Conservation (phyloP, 164 flowering plant species). For the Magnolia sinica region DNA sequence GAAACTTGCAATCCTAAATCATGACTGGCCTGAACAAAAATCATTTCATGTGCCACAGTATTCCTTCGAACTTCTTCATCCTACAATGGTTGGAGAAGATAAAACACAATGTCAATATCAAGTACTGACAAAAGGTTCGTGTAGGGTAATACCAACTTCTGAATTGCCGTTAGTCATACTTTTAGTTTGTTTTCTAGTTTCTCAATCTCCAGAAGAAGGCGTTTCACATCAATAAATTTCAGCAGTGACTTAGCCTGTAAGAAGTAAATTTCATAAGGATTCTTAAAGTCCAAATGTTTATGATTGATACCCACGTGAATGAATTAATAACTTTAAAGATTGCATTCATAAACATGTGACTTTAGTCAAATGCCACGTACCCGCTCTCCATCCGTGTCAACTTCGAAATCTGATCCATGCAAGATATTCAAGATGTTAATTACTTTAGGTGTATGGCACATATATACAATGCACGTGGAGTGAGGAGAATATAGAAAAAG, state of each 20-base stretch:
- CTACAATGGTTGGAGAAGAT: constrained; percentile 5
- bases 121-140: neutral
- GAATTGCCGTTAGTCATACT: constrained; percentile 15
- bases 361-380: constrained; percentile 37
- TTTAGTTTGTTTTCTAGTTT: constrained; percentile 23
- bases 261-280: neutral
- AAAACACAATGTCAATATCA: neutral
- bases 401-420: constrained; percentile 30
- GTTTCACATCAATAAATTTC: constrained; percentile 37
- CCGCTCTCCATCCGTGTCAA: constrained; percentile 38
- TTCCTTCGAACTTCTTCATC: constrained; percentile 21
- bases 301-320: neutral
- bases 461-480: too few species aligned
- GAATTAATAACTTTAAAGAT: neutral
- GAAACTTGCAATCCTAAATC: constrained; percentile 5
- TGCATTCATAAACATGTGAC: neutral
- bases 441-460: neutral
- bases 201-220: constrained; percentile 26
- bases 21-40: constrained; percentile 15
- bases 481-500: too few species aligned
- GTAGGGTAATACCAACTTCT: neutral
- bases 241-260: constrained; percentile 36
- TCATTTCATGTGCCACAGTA: constrained; percentile 9
- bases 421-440: neutral
- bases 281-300: too few species aligned